Conservation (phyloP, 257 asterid genomes). For the Solanum ahanhuiri region DNA sequence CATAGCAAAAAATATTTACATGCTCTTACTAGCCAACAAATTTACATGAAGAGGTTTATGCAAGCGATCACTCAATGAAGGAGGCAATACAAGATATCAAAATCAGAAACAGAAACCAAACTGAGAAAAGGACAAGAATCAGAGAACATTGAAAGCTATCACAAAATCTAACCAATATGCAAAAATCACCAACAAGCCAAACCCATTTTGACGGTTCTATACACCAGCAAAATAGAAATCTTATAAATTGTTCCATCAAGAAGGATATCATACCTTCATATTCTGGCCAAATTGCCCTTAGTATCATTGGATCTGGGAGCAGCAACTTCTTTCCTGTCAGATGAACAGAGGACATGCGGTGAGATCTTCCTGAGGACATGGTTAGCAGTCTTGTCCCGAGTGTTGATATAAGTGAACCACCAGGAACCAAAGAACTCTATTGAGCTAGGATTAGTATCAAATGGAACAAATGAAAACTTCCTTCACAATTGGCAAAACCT, state of each 20-base stretch:
- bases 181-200: too few relatives aligned
- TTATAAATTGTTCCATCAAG: background rate
- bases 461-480: background rate
- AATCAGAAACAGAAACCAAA: background rate
- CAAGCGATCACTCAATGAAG: background rate
- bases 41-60: background rate
- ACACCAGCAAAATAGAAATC: background rate
- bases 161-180: background rate
- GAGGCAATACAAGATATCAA: background rate
- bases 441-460: background rate
- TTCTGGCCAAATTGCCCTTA: background rate
- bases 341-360: background rate
- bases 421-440: background rate
- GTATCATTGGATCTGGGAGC: background rate
- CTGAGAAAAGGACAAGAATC: background rate
- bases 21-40: background rate
- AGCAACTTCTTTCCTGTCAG: background rate
- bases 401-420: slow-evolving; percentile 1
- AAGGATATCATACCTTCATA: background rate
- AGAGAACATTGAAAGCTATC: background rate
- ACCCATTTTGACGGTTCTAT: background rate
- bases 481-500: background rate
- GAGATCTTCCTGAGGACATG: background rate
- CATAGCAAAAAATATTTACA: background rate
- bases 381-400: background rate